These are phyloP conservation scores for Collybiopsis confluens DNA, from an alignment of 768 basidiomycete species.

Conservation along the genomic window DNA sequence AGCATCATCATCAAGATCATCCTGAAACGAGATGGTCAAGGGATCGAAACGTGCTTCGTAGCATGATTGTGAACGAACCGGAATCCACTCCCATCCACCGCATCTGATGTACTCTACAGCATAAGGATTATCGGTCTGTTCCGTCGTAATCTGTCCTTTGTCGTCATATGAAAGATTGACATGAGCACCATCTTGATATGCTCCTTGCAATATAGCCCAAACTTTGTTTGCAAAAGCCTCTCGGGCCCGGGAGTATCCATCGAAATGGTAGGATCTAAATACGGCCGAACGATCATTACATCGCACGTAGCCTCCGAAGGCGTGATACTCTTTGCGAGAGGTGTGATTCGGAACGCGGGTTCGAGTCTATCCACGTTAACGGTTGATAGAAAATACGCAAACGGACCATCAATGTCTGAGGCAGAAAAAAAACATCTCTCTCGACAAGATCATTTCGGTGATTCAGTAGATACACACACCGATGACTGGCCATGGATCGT, in stretches of 20 bases:
- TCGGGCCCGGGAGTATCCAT: conserved; percentile 40
- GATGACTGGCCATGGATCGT: conserved; percentile 16
- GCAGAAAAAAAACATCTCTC: conserved; percentile 8
- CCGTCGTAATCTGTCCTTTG: conserved; percentile 34
- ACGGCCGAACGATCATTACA: conserved; percentile 71
- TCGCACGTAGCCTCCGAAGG: conserved; percentile 55
- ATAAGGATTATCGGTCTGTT: conserved; percentile 38
- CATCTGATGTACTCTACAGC: conserved; percentile 80
- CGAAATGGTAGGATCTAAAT: conserved; percentile 46
- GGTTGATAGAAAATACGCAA: conserved; percentile 80
- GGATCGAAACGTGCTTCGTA: too few species aligned
- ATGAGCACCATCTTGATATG: conserved; percentile 78
- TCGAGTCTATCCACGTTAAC: conserved; percentile 86
- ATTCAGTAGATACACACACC: too few species aligned
- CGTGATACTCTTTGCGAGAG: conserved; percentile 47
- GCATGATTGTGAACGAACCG: too few species aligned
- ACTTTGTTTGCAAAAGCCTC: conserved; percentile 48
- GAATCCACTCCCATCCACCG: conserved; percentile 83
- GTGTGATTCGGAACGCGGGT: conserved; percentile 72
- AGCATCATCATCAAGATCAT: conserved; percentile 52
- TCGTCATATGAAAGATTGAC: conserved; percentile 52
- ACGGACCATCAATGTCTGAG: conserved; percentile 68
- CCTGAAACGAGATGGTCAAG: conserved; percentile 45
- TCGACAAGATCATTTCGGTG: too few species aligned
- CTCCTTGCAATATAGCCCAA: conserved; percentile 52